Base-by-base conservation (phyloP, 306 rosid species). In the Lablab purpureus region DNA sequence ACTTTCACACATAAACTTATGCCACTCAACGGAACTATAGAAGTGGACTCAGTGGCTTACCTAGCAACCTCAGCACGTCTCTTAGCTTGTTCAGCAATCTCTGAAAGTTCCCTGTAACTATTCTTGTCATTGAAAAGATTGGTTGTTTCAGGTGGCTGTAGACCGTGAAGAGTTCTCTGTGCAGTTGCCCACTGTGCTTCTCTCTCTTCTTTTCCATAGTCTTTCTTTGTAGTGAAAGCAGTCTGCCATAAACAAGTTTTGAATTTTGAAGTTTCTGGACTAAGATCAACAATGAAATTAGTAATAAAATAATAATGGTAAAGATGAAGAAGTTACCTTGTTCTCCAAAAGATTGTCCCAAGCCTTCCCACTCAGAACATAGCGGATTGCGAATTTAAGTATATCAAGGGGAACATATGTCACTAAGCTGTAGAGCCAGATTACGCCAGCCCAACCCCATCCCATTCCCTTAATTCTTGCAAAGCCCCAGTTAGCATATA, bases 171-270 rank as follows among this genome's bases (percentile, higher is more conserved):
- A 21, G 99, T 96, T 80, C 99, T 89, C 82, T 96, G 99, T 28
- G 99, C 94, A 37, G 99, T 71, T 23, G 99, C 99, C 99, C 99
- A 96, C 22, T 96, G 99, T 43, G 99, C 99, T 84, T 96, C 98
- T 69, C 99, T 91, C 87, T 96, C 99, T 89, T 91, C 98, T 89
- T 96, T 96, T 0, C 99, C 99, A 4, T 96, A 96, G 82, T 96
- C 94, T 86, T 96, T 93, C 97, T 96, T 96, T 73, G 99, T 91
- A 5, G 99, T 96, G 75, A 96, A 96, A 65, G 99, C 99, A 80
- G 99, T 96, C 99, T 96, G 85, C 83, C 58, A 80, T 17, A 36
- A 60, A 60, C 55, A 11, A 2, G 34, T 56, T 81, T 67, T 50
- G 27, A 65, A 72, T 74, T 7, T 28, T 62, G 7, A 86, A 43